These are phyloP conservation scores for Vanderwaltozyma yarrowii DNA, from an alignment of 805 yeast species.

Conservation along the genomic window DNA sequence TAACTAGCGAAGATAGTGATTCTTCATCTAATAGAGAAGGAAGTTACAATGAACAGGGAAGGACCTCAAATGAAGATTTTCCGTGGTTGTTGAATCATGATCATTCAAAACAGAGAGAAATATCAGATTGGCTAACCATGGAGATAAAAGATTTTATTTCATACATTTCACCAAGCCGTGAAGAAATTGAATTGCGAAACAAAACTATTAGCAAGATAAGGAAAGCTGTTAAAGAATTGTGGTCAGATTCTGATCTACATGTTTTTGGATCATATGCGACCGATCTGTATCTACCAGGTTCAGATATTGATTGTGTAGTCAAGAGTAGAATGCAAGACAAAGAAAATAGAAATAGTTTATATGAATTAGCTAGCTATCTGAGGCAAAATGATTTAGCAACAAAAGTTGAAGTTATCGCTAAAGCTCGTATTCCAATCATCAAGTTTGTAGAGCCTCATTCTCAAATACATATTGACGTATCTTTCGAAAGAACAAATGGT, in stretches of 20 bases:
- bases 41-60: conserved; percentile 1
- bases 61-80: conserved; percentile 22
- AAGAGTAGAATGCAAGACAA: conserved; percentile 48
- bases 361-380: conserved; percentile 61
- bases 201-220: conserved; percentile 52
- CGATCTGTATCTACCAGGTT: conserved; percentile 84
- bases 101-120: conserved; percentile 64
- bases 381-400: conserved; percentile 52
- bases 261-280: conserved; percentile 95
- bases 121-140: conserved; percentile 76
- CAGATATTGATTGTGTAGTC: conserved; percentile 91
- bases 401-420: conserved; percentile 74
- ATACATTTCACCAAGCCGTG: conserved; percentile 74
- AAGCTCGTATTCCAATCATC: conserved; percentile 89
- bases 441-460: conserved; percentile 72
- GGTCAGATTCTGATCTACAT: conserved; percentile 72
- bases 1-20: too few species aligned
- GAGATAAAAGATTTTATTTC: conserved; percentile 79
- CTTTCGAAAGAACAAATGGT: conserved; percentile 81
- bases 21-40: neutral
- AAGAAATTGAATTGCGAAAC: conserved; percentile 62
- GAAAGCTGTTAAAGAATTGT: conserved; percentile 39
- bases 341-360: conserved; percentile 56
- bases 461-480: conserved; percentile 72
- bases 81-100: conserved; percentile 80